Base-by-base conservation (phyloP, 1,139 yeast species). In the Candida tunisiensis region DNA sequence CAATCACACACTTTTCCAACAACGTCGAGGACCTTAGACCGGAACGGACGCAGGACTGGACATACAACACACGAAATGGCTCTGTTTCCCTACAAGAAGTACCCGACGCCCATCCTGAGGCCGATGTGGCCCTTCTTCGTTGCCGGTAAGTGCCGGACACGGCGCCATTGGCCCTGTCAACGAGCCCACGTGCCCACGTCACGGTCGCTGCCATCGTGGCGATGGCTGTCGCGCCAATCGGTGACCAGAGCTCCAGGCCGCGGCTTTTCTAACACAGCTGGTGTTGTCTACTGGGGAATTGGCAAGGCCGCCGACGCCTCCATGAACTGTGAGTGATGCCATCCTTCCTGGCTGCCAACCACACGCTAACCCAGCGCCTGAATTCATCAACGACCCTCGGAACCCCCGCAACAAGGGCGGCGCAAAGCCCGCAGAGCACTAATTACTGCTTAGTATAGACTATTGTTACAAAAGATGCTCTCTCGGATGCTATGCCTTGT, bases 381-480 rank as follows among this genome's bases (percentile, higher is more conserved):
- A 72, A 54, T 73, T 66, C 61, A 62, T 66, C 56, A 72, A 74
- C 55, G 82, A 74, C 55, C 83, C 83, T 56, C 71, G 80, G 59
- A 71, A 74, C 61, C 83, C 82, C 50, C 57, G n/a, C n/a, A n/a
- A n/a, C n/a, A n/a, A 56, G 34, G 57, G 60, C 43, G 74, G 62
- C 40, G 61, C 60, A 46, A 40, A 60, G 61, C 38, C 71, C 72
- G n/a, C n/a, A n/a, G 33, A 60, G 49, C 41, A 60, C 38, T 39
- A 35, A 31, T 20, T 16, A 19, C 8, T 15, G 17, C 5, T 21
- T 17, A 20, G 11, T 18, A 21, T 13, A 19, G 18, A 15, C 16
- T 12, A 12, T n/a, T 16, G 7, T 17, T 7, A 7, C 9, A 17
- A 17, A 17, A 17, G 9, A 17, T 17, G 19, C 7, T 17, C 7